Evolutionary conservation across 495 filamentous ascomycete genomes (phyloP), one percentile per base, ranked within the genome.

Genomic region (Patellaria atrata): DNA sequence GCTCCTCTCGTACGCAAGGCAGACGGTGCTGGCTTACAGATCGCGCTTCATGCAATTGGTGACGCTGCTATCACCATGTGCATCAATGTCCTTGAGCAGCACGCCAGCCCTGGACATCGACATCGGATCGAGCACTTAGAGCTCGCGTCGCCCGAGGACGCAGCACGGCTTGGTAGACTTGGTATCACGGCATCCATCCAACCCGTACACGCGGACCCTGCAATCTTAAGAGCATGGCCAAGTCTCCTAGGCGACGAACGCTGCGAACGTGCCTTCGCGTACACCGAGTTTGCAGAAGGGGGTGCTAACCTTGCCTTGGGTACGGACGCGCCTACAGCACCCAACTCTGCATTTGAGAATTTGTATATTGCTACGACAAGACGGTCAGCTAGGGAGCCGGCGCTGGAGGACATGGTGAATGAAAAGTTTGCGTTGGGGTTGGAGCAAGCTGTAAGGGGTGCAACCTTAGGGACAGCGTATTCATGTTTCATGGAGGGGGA

Each of bases 1-100:
- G 51, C 53, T 12, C 64, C 67, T 2, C 69, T 77, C 0, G 64
- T 77, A 4, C 48, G 61, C 21, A 60, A 58, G 19, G 74, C 73
- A 6, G 59, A 67, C 29, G 47, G 47, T 9, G 67, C 66, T 0
- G 66, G 63, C 0, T 48, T 79, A 18, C 74, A 79, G 51, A 66
- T 70, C 25, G 74, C 74, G 1, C 61, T 79, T 19, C 74, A 79
- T 41, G 74, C 74, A 9, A 79, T 79, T 35, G 74, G 74, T 23
- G 73, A 79, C 35, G 54, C 50, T 12, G 66, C 74, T 1, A 55
- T 76, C 20, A 54, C 55, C 30, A 59, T 67, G 43, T 68, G 69
- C 1, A 64, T 77, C 27, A 63, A 76, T 39, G 60, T 60, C 3
- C 45, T 79, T 15, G 62, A 63, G 24, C 47, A 55, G 30, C 54